These are phyloP conservation scores for Coemansia sp. DNA, from an alignment of 192 early-diverging fungal genomes.

Conservation along the genomic window DNA sequence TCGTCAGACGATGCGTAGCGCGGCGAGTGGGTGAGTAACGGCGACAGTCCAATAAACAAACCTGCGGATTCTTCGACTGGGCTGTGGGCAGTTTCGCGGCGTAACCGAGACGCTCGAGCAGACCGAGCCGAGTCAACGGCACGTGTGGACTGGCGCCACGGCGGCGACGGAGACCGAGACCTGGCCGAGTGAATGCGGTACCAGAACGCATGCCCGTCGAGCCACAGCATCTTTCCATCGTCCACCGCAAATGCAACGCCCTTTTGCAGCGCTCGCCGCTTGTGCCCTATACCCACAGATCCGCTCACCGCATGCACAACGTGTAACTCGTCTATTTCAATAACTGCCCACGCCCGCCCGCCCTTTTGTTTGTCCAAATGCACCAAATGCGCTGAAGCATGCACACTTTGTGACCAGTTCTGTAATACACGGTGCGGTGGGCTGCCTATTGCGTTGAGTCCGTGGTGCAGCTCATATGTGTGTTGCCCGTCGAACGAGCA, in stretches of 20 bases:
- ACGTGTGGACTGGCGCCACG: conserved; percentile 23
- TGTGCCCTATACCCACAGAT: background rate
- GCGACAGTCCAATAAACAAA: background rate
- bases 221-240: conserved; percentile 42
- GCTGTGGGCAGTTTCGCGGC: background rate
- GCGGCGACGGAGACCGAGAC: conserved; percentile 28
- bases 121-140: background rate
- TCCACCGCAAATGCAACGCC: conserved; percentile 22
- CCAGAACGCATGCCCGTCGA: conserved; percentile 32
- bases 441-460: conserved; percentile 8
- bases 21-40: background rate
- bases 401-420: background rate
- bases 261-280: conserved; percentile 10
- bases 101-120: background rate
- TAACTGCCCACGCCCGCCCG: conserved; percentile 4
- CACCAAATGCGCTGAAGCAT: background rate
- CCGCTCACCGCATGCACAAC: conserved; percentile 12
- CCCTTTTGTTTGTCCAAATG: background rate
- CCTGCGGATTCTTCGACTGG: background rate
- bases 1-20: background rate
- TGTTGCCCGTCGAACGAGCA: conserved; percentile 10
- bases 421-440: background rate
- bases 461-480: conserved; percentile 8
- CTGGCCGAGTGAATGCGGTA: conserved; percentile 20
- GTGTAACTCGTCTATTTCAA: conserved; percentile 33